Evolutionary conservation across 768 basidiomycete genomes (phyloP).

Genomic region (Naganishia onofrii): DNA sequence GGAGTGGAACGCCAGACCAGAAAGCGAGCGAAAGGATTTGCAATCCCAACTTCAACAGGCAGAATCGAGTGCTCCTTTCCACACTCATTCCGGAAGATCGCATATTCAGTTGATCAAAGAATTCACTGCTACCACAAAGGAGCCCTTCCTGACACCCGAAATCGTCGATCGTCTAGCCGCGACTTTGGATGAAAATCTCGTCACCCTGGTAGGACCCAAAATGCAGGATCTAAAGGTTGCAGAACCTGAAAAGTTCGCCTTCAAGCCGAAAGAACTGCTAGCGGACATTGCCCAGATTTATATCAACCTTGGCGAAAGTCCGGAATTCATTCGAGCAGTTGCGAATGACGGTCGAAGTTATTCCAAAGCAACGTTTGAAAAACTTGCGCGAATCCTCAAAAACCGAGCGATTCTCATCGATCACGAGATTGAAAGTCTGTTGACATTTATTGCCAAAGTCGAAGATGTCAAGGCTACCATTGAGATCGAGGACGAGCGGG

Average conservation of each 20-base stretch:
- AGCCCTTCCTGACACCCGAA: constrained; percentile 92
- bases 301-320: constrained; percentile 76
- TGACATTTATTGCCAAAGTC: constrained; percentile 71
- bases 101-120: constrained; percentile 87
- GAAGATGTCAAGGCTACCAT: constrained; percentile 76
- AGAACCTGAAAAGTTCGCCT: constrained; percentile 82
- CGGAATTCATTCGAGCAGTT: constrained; percentile 76
- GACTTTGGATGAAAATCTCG: constrained; percentile 80
- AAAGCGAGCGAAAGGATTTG: constrained; percentile 76
- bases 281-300: constrained; percentile 86
- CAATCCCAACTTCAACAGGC: constrained; percentile 72
- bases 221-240: constrained; percentile 81
- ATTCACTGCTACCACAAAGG: constrained; percentile 86
- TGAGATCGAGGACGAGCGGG: constrained; percentile 75
- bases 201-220: constrained; percentile 80
- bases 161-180: constrained; percentile 93
- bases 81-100: constrained; percentile 78
- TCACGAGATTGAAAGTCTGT: constrained; percentile 68
- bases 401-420: constrained; percentile 68
- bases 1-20: constrained; percentile 66
- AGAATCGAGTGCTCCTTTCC: constrained; percentile 79
- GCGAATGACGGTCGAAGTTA: constrained; percentile 95
- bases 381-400: constrained; percentile 67
- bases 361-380: constrained; percentile 73
- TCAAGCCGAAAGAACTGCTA: constrained; percentile 76